Evolutionary conservation across 371 early-diverging fungal genomes (phyloP).

Genomic region (Coemansia sp.): DNA sequence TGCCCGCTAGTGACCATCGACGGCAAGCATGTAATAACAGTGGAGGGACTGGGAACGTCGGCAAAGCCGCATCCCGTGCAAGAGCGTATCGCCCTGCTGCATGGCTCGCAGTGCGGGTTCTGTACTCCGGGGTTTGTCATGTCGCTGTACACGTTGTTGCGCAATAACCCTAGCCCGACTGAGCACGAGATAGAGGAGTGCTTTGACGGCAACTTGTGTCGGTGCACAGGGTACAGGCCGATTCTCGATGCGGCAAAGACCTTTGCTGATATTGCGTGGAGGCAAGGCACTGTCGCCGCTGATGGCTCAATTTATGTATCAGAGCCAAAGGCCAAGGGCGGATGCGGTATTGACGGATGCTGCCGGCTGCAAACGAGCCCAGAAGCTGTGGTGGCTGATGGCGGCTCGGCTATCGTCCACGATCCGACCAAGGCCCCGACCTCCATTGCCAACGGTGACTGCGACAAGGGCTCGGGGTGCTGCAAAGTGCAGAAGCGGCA

Average conservation of each 20-base stretch:
- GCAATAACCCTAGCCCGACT: conserved; percentile 62
- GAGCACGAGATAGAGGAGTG: conserved; percentile 72
- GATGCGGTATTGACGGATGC: conserved; percentile 52
- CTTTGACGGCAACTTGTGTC: conserved; percentile 82
- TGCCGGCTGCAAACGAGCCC: conserved; percentile 23
- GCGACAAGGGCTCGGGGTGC: neutral
- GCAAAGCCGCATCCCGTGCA: conserved; percentile 65
- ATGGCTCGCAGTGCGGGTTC: conserved; percentile 80
- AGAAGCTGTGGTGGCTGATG: no score
- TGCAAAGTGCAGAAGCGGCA: conserved; percentile 10
- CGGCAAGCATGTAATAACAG: conserved; percentile 76
- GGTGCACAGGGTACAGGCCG: conserved; percentile 83
- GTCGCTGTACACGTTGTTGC: conserved; percentile 71
- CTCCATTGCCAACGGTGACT: no score
- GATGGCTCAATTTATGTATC: conserved; percentile 14
- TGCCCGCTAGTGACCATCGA: conserved; percentile 69
- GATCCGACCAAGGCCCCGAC: no score
- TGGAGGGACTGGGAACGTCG: conserved; percentile 72
- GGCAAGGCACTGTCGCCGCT: conserved; percentile 30
- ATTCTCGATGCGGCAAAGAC: conserved; percentile 79
- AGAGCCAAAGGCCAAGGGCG: conserved; percentile 19
- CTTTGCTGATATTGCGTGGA: conserved; percentile 52
- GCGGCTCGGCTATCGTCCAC: no score
- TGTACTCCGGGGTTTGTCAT: conserved; percentile 84
- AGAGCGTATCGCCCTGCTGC: conserved; percentile 61